These are phyloP conservation scores for Citrus sp. DNA, from an alignment of 345 rosid genomes.

Conservation along the genomic window DNA sequence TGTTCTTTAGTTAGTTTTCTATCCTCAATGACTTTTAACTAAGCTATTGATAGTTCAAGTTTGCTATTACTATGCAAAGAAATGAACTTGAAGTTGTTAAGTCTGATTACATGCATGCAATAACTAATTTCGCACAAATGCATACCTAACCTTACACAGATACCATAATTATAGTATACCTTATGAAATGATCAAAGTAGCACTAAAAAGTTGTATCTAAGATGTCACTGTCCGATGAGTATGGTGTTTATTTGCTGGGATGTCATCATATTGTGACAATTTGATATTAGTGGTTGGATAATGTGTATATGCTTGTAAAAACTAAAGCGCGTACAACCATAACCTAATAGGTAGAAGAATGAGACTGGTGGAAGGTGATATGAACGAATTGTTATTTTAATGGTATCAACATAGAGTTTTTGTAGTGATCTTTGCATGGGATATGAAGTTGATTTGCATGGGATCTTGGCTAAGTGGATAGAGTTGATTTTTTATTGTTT, in stretches of 20 bases:
- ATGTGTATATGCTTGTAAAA: not conserved
- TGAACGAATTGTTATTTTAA: not conserved
- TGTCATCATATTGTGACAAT: not conserved
- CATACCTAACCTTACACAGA: not conserved
- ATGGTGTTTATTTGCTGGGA: not conserved
- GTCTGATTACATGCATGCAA: not conserved
- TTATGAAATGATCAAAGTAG: conserved; percentile 1
- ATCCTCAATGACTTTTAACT: not conserved
- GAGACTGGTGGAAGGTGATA: conserved; percentile 2
- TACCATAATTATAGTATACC: not conserved
- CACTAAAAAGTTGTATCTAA: not conserved
- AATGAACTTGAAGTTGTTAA: not conserved
- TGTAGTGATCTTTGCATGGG: not conserved
- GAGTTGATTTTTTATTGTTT: too few species aligned
- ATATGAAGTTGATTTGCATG: not conserved
- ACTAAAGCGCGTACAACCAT: not conserved
- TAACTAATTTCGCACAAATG: not conserved
- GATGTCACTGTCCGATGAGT: not conserved
- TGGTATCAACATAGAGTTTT: not conserved
- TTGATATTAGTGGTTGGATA: not conserved
- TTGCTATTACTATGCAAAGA: not conserved
- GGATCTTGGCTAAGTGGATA: too few species aligned
- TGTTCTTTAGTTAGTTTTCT: conserved; percentile 12
- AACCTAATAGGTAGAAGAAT: not conserved
- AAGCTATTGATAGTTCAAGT: not conserved